phyloP scores from a whole-genome alignment of 2,329 filamentous ascomycete genomes.

The Chaetomium strumarium region DNA sequence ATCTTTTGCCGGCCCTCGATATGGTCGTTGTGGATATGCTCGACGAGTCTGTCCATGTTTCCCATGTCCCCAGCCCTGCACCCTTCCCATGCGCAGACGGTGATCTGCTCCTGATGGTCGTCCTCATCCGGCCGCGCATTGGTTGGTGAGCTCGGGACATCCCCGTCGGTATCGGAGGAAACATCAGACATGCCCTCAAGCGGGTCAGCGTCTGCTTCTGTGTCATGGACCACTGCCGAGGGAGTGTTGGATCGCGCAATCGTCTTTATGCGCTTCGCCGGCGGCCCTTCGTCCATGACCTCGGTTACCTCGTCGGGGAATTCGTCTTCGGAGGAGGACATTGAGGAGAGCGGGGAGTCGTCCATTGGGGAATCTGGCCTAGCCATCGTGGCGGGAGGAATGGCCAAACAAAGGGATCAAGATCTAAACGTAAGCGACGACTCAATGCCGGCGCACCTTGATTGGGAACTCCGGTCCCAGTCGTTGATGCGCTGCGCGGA shows the following conservation, averaged over 20 bases:
- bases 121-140: slow-evolving; percentile 66
- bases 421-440: neutral
- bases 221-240: slow-evolving; percentile 39
- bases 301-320: slow-evolving; percentile 43
- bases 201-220: slow-evolving; percentile 45
- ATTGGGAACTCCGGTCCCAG: neutral
- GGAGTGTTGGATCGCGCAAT: slow-evolving; percentile 38
- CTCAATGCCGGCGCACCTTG: neutral
- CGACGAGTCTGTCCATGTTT: slow-evolving; percentile 76
- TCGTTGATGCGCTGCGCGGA: neutral
- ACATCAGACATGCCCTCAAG: slow-evolving; percentile 63
- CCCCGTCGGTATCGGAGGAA: slow-evolving; percentile 85
- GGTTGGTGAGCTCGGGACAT: slow-evolving; percentile 66
- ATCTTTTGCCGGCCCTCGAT: slow-evolving; percentile 92
- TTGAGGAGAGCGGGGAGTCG: slow-evolving; percentile 45
- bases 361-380: slow-evolving; percentile 31
- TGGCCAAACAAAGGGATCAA: neutral
- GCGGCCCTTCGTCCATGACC: slow-evolving; percentile 38
- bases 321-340: slow-evolving; percentile 41
- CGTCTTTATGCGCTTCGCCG: slow-evolving; percentile 44
- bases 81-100: slow-evolving; percentile 70
- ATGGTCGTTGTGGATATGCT: slow-evolving; percentile 86
- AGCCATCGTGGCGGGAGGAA: slow-evolving; percentile 1
- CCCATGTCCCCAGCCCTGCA: slow-evolving; percentile 65
- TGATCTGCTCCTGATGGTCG: slow-evolving; percentile 71